These are phyloP conservation scores for Spathaspora sp. DNA, from an alignment of 805 yeast genomes.

Conservation along the genomic window DNA sequence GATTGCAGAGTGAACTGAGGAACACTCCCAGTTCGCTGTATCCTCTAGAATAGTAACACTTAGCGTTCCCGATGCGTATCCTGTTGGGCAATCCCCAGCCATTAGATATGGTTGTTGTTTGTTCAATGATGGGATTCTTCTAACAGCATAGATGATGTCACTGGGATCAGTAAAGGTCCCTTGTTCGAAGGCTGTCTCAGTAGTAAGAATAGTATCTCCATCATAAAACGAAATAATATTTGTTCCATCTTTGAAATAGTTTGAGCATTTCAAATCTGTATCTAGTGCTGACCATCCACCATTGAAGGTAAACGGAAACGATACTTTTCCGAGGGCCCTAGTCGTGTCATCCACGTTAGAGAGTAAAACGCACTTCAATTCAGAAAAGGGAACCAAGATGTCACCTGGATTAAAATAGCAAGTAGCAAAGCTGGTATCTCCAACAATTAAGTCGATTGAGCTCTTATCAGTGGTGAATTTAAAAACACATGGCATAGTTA, in stretches of 20 bases:
- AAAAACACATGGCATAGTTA: constrained; percentile 23
- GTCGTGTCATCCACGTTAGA: constrained; percentile 9
- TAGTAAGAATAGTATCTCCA: constrained; percentile 12
- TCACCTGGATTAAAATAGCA: constrained; percentile 17
- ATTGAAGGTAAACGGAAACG: constrained; percentile 21
- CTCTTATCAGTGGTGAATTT: constrained; percentile 14
- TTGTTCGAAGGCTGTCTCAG: constrained; percentile 9
- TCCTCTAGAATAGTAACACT: constrained; percentile 14
- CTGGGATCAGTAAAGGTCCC: background rate
- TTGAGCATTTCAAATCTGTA: constrained; percentile 17
- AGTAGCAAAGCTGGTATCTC: constrained; percentile 16
- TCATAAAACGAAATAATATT: constrained; percentile 15
- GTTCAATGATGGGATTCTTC: constrained; percentile 12
- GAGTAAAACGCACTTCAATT: constrained; percentile 14
- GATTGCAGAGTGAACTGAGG: constrained; percentile 11
- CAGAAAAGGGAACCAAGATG: constrained; percentile 11
- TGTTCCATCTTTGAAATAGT: constrained; percentile 13
- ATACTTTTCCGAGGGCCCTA: constrained; percentile 15
- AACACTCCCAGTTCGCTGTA: constrained; percentile 13
- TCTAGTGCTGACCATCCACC: constrained; percentile 13
- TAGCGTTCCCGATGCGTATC: constrained; percentile 18
- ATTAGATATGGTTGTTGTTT: constrained; percentile 10
- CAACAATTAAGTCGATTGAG: constrained; percentile 11
- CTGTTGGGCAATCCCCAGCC: constrained; percentile 16
- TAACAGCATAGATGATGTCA: background rate